Evolutionary conservation across 2,329 filamentous ascomycete species (phyloP).

Genomic region (Aureobasidium vineae): DNA sequence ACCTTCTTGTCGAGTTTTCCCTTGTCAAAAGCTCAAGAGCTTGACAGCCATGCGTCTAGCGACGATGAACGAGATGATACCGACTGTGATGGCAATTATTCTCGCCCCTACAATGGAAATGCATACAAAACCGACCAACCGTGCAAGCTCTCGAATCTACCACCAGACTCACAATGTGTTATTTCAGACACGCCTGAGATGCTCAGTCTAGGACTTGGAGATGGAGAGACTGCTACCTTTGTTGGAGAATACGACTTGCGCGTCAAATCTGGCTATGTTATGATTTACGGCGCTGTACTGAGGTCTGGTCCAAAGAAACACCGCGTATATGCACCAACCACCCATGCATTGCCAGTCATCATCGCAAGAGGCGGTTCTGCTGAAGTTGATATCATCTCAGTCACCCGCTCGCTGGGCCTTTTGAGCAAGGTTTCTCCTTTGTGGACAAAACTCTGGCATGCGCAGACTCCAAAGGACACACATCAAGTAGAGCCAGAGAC

Average conservation of each 20-base stretch:
- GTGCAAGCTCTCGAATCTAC: conserved; percentile 28
- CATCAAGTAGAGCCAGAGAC: conserved; percentile 34
- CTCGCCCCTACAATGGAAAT: not conserved
- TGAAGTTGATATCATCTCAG: conserved; percentile 57
- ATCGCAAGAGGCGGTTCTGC: conserved; percentile 48
- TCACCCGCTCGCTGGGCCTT: conserved; percentile 50
- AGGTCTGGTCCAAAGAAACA: conserved; percentile 48
- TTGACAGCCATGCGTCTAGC: conserved; percentile 26
- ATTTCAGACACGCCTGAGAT: conserved; percentile 28
- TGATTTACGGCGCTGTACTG: conserved; percentile 64
- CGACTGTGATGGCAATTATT: conserved; percentile 6
- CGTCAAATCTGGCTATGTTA: conserved; percentile 61
- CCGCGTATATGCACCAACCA: conserved; percentile 65
- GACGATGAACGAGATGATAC: conserved; percentile 9
- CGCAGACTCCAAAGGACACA: not conserved
- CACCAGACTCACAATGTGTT: conserved; percentile 25
- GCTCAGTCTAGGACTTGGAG: conserved; percentile 29
- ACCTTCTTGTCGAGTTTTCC: conserved; percentile 23
- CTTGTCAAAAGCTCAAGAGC: conserved; percentile 29
- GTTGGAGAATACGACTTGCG: conserved; percentile 67
- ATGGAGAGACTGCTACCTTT: conserved; percentile 40
- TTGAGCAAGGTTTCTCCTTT: conserved; percentile 63
- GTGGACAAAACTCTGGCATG: conserved; percentile 64
- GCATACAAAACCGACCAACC: conserved; percentile 19
- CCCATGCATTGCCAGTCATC: conserved; percentile 68